Conservation (phyloP, 768 basidiomycete species). For the Lactarius deliciosus region DNA sequence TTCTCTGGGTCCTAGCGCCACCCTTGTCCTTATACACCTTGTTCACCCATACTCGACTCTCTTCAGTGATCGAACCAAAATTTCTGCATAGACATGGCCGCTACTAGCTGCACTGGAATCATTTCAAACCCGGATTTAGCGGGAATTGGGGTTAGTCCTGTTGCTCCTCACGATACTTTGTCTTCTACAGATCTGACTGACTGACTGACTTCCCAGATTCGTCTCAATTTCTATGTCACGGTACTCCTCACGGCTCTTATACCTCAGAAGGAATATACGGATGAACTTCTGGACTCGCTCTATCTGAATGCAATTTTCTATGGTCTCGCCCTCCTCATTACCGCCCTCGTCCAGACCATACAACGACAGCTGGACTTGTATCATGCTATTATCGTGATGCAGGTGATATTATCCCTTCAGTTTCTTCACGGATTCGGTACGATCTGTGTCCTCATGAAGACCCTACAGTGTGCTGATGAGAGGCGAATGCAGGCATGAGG, state of each 20-base stretch:
- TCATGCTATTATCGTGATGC: slow-evolving; percentile 4
- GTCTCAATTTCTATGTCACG: not conserved
- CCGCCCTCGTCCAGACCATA: slow-evolving; percentile 2
- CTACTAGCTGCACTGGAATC: not conserved
- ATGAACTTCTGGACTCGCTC: not conserved
- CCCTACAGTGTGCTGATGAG: not conserved
- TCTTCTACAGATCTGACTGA: not conserved
- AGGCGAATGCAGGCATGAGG: not conserved
- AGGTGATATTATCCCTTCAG: not conserved
- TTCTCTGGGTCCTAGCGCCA: too few relatives aligned
- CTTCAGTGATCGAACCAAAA: too few relatives aligned
- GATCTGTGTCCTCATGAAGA: not conserved
- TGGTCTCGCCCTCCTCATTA: slow-evolving; percentile 1
- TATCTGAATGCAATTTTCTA: not conserved
- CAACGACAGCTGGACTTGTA: slow-evolving; percentile 2
- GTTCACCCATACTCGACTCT: too few relatives aligned
- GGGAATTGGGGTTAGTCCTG: slow-evolving; percentile 4
- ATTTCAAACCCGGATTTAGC: slow-evolving; percentile 1
- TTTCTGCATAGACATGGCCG: not conserved
- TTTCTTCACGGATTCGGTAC: not conserved
- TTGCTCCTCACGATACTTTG: not conserved
- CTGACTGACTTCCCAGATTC: not conserved
- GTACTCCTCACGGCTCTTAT: not conserved
- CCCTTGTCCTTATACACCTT: too few relatives aligned
- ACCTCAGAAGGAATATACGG: not conserved